Conservation (phyloP, 2,329 filamentous ascomycete species). For the Cladobotryum mycophilum region DNA sequence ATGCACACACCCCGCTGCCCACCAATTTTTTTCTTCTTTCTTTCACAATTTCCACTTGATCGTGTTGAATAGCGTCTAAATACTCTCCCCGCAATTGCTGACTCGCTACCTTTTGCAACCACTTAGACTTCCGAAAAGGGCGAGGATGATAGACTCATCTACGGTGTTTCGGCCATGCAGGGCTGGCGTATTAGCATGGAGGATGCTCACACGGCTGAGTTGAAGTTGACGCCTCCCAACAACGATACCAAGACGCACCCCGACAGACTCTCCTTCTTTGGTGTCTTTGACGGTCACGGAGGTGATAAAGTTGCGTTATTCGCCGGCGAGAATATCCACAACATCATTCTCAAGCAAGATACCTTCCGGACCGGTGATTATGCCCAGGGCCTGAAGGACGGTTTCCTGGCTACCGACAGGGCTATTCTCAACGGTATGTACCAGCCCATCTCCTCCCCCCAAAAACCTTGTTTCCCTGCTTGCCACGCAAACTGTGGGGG, state of each 20-base stretch:
- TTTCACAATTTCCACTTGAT: neutral
- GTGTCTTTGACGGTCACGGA: slow-evolving; percentile 95
- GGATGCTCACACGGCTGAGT: slow-evolving; percentile 83
- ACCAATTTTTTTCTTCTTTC: neutral
- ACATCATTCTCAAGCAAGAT: slow-evolving; percentile 92
- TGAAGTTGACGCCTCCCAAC: slow-evolving; percentile 67
- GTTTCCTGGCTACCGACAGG: slow-evolving; percentile 90
- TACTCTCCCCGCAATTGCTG: slow-evolving; percentile 16
- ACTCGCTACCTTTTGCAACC: slow-evolving; percentile 12
- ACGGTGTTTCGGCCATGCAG: slow-evolving; percentile 97
- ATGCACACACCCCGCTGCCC: too few relatives aligned
- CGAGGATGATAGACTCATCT: slow-evolving; percentile 87
- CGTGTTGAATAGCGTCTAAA: neutral
- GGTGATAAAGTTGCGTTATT: slow-evolving; percentile 95
- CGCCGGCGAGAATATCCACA: slow-evolving; percentile 84
- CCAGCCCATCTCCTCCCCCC: neutral
- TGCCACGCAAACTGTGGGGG: neutral
- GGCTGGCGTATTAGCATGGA: slow-evolving; percentile 99
- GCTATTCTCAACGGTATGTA: slow-evolving; percentile 85
- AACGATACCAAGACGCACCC: slow-evolving; percentile 57
- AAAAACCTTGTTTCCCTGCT: neutral
- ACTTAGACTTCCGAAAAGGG: slow-evolving; percentile 77
- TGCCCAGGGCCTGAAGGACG: slow-evolving; percentile 93
- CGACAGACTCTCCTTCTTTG: slow-evolving; percentile 86
- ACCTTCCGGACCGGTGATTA: slow-evolving; percentile 87